phyloP scores from a whole-genome alignment of 1,284 basidiomycete genomes.

The Nidula niveotomentosa region DNA sequence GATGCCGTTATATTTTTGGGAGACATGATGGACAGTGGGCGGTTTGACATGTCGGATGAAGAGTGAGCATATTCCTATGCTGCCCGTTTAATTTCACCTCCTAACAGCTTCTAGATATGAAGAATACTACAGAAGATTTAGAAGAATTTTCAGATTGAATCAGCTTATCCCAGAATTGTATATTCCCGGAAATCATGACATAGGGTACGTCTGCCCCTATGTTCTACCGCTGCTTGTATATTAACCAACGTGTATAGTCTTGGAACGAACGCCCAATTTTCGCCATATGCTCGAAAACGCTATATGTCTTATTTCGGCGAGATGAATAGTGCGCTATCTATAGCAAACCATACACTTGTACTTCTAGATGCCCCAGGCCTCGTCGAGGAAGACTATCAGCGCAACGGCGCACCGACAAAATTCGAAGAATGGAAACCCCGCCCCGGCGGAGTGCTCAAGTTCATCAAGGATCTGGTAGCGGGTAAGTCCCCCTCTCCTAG shows the following conservation, averaged over 20 bases:
- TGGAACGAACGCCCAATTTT: slow-evolving; percentile 56
- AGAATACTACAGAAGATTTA: slow-evolving; percentile 65
- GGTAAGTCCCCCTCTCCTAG: slow-evolving; percentile 31
- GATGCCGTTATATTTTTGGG: slow-evolving; percentile 82
- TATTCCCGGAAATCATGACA: slow-evolving; percentile 89
- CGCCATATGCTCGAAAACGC: slow-evolving; percentile 56
- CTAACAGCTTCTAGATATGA: slow-evolving; percentile 55
- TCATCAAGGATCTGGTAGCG: slow-evolving; percentile 55
- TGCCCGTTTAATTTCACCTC: background rate
- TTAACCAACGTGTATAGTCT: slow-evolving; percentile 39
- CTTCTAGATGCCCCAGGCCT: slow-evolving; percentile 76
- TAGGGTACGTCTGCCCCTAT: slow-evolving; percentile 49
- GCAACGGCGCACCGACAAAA: slow-evolving; percentile 41
- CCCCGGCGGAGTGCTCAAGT: slow-evolving; percentile 65
- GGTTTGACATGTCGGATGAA: slow-evolving; percentile 57
- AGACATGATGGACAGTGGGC: slow-evolving; percentile 86
- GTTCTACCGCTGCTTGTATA: slow-evolving; percentile 1
- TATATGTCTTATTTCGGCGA: slow-evolving; percentile 71
- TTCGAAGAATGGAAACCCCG: slow-evolving; percentile 59
- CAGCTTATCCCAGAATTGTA: slow-evolving; percentile 53
- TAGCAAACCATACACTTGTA: slow-evolving; percentile 74
- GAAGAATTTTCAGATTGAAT: slow-evolving; percentile 58
- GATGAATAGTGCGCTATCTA: slow-evolving; percentile 47
- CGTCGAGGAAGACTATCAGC: slow-evolving; percentile 78
- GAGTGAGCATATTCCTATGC: slow-evolving; percentile 46